Conservation (phyloP, 495 filamentous ascomycete genomes). For the Hyaloscypha variabilis region DNA sequence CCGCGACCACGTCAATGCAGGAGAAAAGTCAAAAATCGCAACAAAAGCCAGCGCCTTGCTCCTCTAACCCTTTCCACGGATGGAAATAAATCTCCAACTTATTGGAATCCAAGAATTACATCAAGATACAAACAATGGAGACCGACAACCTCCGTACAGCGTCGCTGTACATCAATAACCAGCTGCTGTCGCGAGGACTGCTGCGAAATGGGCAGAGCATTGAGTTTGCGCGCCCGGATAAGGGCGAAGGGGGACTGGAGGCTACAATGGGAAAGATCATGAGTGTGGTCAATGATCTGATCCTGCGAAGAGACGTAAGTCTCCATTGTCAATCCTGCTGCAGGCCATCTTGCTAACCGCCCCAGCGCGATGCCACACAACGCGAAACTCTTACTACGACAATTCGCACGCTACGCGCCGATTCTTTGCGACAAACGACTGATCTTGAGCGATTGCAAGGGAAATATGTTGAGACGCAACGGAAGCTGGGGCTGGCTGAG, state of each 20-base stretch:
- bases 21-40: background rate
- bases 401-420: slow-evolving; percentile 71
- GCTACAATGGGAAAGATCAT: slow-evolving; percentile 85
- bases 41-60: background rate
- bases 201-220: slow-evolving; percentile 82
- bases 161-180: slow-evolving; percentile 94
- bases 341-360: background rate
- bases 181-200: slow-evolving; percentile 85
- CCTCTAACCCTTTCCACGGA: background rate
- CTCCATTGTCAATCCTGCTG: slow-evolving; percentile 1
- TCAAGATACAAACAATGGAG: slow-evolving; percentile 57
- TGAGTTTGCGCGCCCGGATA: slow-evolving; percentile 79
- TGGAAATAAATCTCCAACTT: background rate
- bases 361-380: slow-evolving; percentile 86
- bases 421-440: slow-evolving; percentile 69
- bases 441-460: slow-evolving; percentile 61
- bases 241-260: slow-evolving; percentile 62
- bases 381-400: slow-evolving; percentile 79
- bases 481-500: slow-evolving; percentile 74
- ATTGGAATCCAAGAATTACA: background rate
- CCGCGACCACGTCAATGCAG: background rate
- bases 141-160: slow-evolving; percentile 80
- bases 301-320: slow-evolving; percentile 78
- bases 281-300: slow-evolving; percentile 89
- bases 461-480: slow-evolving; percentile 71